Conservation (phyloP, 352 stramenopile genomes). For the Phytophthora vignae region DNA sequence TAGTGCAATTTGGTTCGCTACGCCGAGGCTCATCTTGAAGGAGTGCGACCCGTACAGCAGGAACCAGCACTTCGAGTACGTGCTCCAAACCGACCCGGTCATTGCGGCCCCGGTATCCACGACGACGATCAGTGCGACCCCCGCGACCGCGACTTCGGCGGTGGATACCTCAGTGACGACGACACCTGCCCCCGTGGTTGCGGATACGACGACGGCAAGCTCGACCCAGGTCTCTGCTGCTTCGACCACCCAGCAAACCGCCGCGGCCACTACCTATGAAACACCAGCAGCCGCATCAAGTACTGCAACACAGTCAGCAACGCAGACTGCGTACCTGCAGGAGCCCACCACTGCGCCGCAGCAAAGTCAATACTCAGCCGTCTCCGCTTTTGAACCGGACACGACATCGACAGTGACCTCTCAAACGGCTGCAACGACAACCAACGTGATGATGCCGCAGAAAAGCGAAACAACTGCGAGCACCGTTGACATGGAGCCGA, state of each 20-base stretch:
- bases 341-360: not conserved
- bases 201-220: not conserved
- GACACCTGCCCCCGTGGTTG: not conserved
- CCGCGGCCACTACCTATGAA: not conserved
- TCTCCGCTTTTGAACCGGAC: not conserved
- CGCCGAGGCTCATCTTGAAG: constrained; percentile 7
- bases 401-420: not conserved
- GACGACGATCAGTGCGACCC: not conserved
- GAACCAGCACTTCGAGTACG: constrained; percentile 18
- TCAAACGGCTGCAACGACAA: not conserved
- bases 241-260: not conserved
- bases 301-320: not conserved
- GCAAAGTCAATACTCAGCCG: not conserved
- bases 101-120: not conserved
- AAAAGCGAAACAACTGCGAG: not conserved
- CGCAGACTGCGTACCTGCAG: not conserved
- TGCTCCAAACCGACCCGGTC: constrained; percentile 7
- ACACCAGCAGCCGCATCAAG: not conserved
- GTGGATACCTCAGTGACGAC: not conserved
- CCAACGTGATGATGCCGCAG: not conserved
- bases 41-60: constrained; percentile 23
- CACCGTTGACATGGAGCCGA: not conserved
- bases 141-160: not conserved
- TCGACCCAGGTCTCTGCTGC: not conserved
- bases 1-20: not conserved